phyloP scores from a whole-genome alignment of 1,139 yeast genomes.

The Fermentozyma sake region DNA sequence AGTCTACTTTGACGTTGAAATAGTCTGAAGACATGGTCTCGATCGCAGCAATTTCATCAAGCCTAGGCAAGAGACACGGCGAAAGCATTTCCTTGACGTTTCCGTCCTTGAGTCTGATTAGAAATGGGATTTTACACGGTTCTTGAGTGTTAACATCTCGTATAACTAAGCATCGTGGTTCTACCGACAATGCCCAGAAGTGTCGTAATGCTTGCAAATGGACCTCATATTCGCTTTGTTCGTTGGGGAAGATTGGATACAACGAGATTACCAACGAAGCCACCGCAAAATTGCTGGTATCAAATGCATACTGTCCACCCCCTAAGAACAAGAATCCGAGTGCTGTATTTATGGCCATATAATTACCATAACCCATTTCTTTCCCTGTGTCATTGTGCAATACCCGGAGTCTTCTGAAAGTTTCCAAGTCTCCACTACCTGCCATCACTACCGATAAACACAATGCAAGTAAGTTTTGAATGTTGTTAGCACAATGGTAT shows the following conservation, averaged over 20 bases:
- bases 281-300: constrained; percentile 57
- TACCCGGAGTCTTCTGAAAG: constrained; percentile 66
- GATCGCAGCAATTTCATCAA: constrained; percentile 43
- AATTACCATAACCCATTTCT: constrained; percentile 59
- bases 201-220: constrained; percentile 85
- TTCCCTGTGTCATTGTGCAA: constrained; percentile 56
- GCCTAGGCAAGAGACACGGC: constrained; percentile 69
- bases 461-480: constrained; percentile 58
- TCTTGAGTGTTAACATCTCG: constrained; percentile 62
- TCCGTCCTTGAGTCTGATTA: constrained; percentile 34
- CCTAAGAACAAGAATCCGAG: constrained; percentile 86
- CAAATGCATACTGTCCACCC: constrained; percentile 86
- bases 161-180: constrained; percentile 72
- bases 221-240: constrained; percentile 42
- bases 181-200: constrained; percentile 86
- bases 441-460: constrained; percentile 78
- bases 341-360: constrained; percentile 77
- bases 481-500: constrained; percentile 49
- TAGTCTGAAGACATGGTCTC: constrained; percentile 40
- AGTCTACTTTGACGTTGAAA: constrained; percentile 42
- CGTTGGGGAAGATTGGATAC: constrained; percentile 68
- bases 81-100: constrained; percentile 28
- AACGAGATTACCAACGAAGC: constrained; percentile 72
- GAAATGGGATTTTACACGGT: constrained; percentile 50
- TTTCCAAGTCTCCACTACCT: constrained; percentile 84